A percentile compares a stretch with the other conserved stretches of the same genome.
Conservation (phyloP, 2,329 filamentous ascomycete genomes). For the Xylaria sp. region DNA sequence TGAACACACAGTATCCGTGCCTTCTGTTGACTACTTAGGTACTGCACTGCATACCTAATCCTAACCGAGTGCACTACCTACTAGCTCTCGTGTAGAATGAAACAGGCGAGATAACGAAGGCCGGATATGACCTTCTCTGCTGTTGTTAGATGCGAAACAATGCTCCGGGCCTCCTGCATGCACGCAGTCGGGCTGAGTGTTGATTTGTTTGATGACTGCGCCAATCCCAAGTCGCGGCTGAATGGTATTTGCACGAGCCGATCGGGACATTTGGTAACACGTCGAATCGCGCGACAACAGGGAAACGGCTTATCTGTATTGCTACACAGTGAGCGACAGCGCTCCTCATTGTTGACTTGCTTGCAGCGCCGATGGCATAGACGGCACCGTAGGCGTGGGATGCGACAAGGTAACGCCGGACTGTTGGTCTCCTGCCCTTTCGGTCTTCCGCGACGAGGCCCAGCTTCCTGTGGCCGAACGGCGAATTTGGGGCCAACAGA, state of each 20-base stretch:
- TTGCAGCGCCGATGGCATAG: not conserved
- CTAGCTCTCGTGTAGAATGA: not conserved
- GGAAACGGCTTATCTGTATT: not conserved
- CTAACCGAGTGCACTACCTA: not conserved
- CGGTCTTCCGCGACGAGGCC: slow-evolving; percentile 4
- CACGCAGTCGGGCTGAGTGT: not conserved
- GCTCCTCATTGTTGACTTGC: not conserved
- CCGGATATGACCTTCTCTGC: not conserved
- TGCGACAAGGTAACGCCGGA: slow-evolving; percentile 5
- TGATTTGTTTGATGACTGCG: not conserved
- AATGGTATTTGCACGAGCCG: not conserved
- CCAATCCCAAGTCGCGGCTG: slow-evolving; percentile 7
- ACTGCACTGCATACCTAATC: not conserved
- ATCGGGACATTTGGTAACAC: no score
- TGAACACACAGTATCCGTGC: not conserved
- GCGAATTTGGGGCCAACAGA: slow-evolving; percentile 10
- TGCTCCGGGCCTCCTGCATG: not conserved
- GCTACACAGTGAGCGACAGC: not conserved
- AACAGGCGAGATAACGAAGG: not conserved
- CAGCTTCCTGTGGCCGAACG: slow-evolving; percentile 9
- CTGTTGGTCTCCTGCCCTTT: slow-evolving; percentile 5
- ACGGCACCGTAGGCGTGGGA: not conserved
- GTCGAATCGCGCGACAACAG: no score
- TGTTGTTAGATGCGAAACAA: not conserved
- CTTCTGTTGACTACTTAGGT: not conserved